Evolutionary conservation across 139 green algal genomes (phyloP).

Genomic region (Chlorella sp.): DNA sequence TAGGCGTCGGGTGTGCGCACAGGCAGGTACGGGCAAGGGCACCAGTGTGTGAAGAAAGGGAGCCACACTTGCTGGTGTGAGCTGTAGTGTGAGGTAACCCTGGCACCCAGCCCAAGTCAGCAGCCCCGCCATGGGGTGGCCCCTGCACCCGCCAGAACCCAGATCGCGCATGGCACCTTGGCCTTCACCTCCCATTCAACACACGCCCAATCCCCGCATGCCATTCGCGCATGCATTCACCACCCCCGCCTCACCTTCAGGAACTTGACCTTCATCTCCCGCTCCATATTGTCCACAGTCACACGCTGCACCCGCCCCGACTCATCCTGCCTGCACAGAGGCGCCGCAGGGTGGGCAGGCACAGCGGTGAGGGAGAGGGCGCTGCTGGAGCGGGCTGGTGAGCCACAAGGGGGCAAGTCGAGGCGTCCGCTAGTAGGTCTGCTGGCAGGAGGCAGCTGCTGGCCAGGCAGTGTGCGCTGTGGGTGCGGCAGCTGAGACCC

Average conservation of each 20-base stretch:
- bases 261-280: constrained; percentile 30
- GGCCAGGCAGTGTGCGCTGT: no score
- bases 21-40: neutral
- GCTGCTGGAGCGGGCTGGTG: neutral
- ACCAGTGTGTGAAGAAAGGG: neutral
- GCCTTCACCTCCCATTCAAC: no score
- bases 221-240: neutral
- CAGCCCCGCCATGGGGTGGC: neutral
- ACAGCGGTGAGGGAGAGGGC: neutral
- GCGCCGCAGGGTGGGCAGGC: neutral
- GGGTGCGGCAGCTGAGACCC: no score
- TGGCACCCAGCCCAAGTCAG: neutral
- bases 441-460: neutral
- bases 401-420: neutral
- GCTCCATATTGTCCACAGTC: constrained; percentile 24
- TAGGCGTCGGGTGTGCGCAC: neutral
- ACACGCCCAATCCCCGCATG: neutral
- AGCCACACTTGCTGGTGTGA: neutral
- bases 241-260: constrained; percentile 20
- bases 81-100: neutral
- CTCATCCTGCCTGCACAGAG: constrained; percentile 8
- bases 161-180: no score
- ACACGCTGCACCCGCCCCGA: constrained; percentile 10
- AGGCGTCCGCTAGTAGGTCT: neutral
- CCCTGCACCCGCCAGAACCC: no score